Evolutionary conservation across 345 rosid species (phyloP).

Genomic region (Gossypium arboreum): DNA sequence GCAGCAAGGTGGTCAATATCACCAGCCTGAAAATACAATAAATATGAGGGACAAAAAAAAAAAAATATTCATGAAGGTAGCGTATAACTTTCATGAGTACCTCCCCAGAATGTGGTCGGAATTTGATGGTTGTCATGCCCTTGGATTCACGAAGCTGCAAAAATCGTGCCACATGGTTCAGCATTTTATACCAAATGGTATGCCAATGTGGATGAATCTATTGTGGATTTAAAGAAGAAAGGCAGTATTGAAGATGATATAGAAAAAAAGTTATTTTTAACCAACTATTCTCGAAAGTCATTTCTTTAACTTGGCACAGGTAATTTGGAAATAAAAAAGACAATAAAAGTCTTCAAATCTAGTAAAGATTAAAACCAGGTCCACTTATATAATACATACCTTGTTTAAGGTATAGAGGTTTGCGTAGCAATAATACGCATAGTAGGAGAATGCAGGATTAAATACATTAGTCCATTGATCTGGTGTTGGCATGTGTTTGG

Average conservation of each 20-base stretch:
- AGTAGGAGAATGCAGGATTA: conserved; percentile 96
- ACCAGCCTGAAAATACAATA: conserved; percentile 70
- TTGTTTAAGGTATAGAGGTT: conserved; percentile 90
- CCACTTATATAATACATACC: conserved; percentile 34
- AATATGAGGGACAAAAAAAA: conserved; percentile 10
- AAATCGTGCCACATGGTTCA: conserved; percentile 17
- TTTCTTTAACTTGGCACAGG: conserved; percentile 9
- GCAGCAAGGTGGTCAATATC: conserved; percentile 99
- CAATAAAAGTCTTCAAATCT: neutral
- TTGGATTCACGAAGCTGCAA: conserved; percentile 95
- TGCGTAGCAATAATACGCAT: conserved; percentile 91
- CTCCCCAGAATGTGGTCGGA: conserved; percentile 98
- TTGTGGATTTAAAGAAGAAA: neutral
- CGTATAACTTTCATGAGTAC: conserved; percentile 31
- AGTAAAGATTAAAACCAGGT: neutral
- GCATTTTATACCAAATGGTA: conserved; percentile 8
- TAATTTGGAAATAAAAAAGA: neutral
- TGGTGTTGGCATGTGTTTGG: conserved; percentile 99
- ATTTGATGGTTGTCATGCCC: conserved; percentile 96
- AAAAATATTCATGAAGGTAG: neutral
- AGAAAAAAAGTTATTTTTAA: neutral
- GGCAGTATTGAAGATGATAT: neutral
- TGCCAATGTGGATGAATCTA: neutral
- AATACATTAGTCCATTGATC: conserved; percentile 93
- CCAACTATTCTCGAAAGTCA: neutral